Base-by-base conservation (phyloP, 352 stramenopile genomes). In the Aphanomyces cochlioides region DNA sequence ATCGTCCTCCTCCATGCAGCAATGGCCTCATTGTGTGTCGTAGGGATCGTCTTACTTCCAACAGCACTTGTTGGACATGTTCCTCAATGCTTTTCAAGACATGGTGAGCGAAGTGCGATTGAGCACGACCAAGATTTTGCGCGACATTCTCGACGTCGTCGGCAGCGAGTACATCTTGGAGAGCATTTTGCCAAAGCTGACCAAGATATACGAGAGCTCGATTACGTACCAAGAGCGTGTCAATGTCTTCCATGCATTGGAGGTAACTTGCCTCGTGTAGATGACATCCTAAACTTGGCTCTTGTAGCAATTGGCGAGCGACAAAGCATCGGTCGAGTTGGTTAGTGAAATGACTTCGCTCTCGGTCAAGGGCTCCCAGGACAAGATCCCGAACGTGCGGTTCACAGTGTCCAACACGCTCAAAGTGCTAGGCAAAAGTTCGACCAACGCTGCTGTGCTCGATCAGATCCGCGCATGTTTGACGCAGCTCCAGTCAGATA, bases 81-180 rank as follows among this genome's bases (percentile, higher is more conserved):
- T 97, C 76, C 80, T 97, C 69, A 96, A 84, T 45, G 89, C 89
- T 17, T 92, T 98, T 74, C 90, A 87, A 53, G 95, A 98, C 72
- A 94, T 93, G 79, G 95, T 98, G 6, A 81, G 91, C 34, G 96
- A 98, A 81, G 92, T 98, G 66, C 86, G 95, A n/a, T 84, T 98
- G 79, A 96, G 95, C 68, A 91, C 95, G 37, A 93, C 85, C 28
- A 95, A 93, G 75, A 91, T 93, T 72, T 73, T 92, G 8, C 77
- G 82, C 19, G 74, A 90, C 54, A 77, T 95, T 67, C 73, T 93
- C 54, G 82, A 90, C 68, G 84, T 81, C 58, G 80, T 92, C 40
- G 87, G 87, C 28, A 93, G 84, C 69, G 87, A 93, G 69, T 90
- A 87, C 76, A 86, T 92, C 50, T 73, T 93, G 63, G 83, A 95